These are phyloP conservation scores for Hirschioporus abietinus DNA, from an alignment of 768 basidiomycete species.

Conservation along the genomic window DNA sequence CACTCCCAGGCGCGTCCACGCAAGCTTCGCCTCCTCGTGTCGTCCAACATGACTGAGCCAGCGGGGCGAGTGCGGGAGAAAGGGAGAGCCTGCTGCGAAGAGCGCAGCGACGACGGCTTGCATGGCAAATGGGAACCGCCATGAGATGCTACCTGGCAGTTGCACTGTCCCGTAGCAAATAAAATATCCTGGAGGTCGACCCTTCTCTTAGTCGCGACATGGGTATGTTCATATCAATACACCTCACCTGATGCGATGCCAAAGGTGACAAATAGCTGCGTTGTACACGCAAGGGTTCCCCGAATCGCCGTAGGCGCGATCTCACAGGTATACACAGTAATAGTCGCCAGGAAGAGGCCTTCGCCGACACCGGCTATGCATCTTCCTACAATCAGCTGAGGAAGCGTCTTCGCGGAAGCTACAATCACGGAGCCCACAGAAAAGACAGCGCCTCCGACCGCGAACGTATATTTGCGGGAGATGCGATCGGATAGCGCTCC, in stretches of 20 bases:
- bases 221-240: neutral
- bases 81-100: slow-evolving; percentile 24
- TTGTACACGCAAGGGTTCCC: slow-evolving; percentile 33
- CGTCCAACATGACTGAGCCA: slow-evolving; percentile 35
- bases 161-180: slow-evolving; percentile 33
- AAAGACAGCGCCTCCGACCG: slow-evolving; percentile 37
- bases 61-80: slow-evolving; percentile 36
- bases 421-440: slow-evolving; percentile 37
- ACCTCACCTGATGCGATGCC: slow-evolving; percentile 34
- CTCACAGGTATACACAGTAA: slow-evolving; percentile 36
- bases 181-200: slow-evolving; percentile 27
- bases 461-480: slow-evolving; percentile 40
- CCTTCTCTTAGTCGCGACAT: neutral
- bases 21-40: slow-evolving; percentile 26
- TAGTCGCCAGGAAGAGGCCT: slow-evolving; percentile 38
- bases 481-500: slow-evolving; percentile 42
- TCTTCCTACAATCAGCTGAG: slow-evolving; percentile 37
- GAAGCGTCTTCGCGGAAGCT: slow-evolving; percentile 29
- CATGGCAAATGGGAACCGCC: slow-evolving; percentile 33
- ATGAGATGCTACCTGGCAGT: slow-evolving; percentile 26
- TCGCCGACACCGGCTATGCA: slow-evolving; percentile 42
- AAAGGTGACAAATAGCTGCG: slow-evolving; percentile 39
- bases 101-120: slow-evolving; percentile 27
- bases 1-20: slow-evolving; percentile 21
- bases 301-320: slow-evolving; percentile 37